Evolutionary conservation across 2,329 filamentous ascomycete genomes (phyloP).

Genomic region (Calonectria hawksworthii): DNA sequence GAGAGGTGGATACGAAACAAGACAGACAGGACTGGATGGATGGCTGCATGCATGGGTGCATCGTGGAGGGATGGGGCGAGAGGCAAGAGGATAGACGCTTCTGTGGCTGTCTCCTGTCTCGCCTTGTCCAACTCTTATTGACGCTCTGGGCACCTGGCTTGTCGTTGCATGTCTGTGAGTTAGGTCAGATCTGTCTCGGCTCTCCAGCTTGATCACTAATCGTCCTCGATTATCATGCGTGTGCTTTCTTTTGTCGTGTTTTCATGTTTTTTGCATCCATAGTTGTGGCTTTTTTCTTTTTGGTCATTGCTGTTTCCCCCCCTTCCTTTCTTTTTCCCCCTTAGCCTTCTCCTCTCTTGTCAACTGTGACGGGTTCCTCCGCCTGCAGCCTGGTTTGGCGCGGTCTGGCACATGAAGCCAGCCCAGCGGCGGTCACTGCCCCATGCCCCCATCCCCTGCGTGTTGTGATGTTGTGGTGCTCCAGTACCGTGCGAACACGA

Average conservation of each 20-base stretch:
- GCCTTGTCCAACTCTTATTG: conserved; percentile 9
- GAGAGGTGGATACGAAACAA: conserved; percentile 28
- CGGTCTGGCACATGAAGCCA: neutral
- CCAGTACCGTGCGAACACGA: neutral
- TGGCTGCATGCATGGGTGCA: neutral
- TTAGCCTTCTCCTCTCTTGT: neutral
- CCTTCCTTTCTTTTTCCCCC: neutral
- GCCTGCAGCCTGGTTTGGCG: neutral
- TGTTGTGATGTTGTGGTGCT: neutral
- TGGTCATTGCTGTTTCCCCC: neutral
- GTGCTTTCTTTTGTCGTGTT: neutral
- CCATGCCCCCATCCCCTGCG: neutral
- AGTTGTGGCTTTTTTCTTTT: neutral
- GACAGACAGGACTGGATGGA: neutral
- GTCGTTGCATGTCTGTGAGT: neutral
- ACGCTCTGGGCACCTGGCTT: neutral
- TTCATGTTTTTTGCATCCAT: neutral
- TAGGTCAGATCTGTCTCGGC: conserved; percentile 6
- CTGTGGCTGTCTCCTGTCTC: conserved; percentile 3
- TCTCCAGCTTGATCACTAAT: conserved; percentile 10
- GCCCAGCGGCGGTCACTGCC: neutral
- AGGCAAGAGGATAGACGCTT: neutral
- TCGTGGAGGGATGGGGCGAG: neutral
- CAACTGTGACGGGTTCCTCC: neutral
- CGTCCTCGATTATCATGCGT: neutral